Percentiles rank a stretch among this genome's conserved stretches.
Conservation (phyloP, 1,139 yeast genomes). For the Yarrowia galli region DNA sequence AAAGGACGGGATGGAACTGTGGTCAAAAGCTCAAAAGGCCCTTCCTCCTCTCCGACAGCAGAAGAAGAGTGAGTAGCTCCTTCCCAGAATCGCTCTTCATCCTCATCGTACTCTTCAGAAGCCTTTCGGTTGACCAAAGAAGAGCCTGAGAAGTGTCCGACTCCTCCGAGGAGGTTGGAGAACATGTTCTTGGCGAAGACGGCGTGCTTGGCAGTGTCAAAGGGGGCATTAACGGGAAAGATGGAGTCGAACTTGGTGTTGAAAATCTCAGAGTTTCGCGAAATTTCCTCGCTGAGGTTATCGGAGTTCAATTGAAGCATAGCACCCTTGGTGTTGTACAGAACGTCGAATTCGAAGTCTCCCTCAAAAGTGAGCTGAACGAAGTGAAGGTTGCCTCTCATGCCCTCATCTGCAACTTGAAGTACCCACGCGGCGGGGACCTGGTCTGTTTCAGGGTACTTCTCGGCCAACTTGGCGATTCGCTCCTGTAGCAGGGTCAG, state of each 20-base stretch:
- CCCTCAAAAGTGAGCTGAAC: conserved; percentile 80
- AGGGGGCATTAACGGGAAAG: conserved; percentile 67
- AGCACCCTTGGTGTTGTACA: conserved; percentile 61
- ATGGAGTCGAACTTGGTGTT: conserved; percentile 62
- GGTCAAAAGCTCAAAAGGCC: conserved; percentile 67
- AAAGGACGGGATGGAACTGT: conserved; percentile 92
- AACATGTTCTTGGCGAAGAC: conserved; percentile 77
- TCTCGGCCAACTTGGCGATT: conserved; percentile 58
- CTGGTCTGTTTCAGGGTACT: conserved; percentile 49
- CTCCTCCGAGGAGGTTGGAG: conserved; percentile 87
- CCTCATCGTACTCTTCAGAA: conserved; percentile 64
- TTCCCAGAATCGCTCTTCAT: conserved; percentile 54
- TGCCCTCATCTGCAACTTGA: conserved; percentile 64
- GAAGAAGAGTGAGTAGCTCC: conserved; percentile 43
- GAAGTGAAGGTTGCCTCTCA: conserved; percentile 79
- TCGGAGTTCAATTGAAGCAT: conserved; percentile 46
- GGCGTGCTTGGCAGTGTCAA: conserved; percentile 55
- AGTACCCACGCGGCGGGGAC: conserved; percentile 55
- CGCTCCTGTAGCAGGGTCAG: conserved; percentile 74
- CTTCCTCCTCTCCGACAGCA: conserved; percentile 46
- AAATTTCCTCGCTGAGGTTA: conserved; percentile 54
- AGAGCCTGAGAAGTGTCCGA: conserved; percentile 89
- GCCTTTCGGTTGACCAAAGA: conserved; percentile 81
- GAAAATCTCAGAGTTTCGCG: conserved; percentile 54
- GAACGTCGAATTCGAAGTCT: conserved; percentile 75